phyloP scores from a whole-genome alignment of 345 rosid species.

The Syzygium jambos region DNA sequence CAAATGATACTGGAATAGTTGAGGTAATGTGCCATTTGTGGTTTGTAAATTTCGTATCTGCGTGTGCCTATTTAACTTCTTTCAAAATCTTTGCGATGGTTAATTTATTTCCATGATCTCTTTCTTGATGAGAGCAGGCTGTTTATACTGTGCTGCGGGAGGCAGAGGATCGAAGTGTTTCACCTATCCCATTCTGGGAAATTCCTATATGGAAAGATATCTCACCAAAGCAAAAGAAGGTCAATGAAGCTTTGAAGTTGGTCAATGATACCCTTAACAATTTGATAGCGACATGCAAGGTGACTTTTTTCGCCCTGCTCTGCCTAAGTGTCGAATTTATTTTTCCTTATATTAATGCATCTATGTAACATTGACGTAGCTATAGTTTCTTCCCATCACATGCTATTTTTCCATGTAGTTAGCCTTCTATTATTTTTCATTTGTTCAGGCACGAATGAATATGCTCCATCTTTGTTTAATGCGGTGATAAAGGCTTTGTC shows the following conservation, averaged over 20 bases:
- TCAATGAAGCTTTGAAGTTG: slow-evolving; percentile 62
- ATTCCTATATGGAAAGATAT: slow-evolving; percentile 92
- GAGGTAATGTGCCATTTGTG: slow-evolving; percentile 36
- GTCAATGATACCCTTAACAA: slow-evolving; percentile 67
- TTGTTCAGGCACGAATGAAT: neutral
- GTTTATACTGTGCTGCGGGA: slow-evolving; percentile 86
- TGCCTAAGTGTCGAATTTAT: neutral
- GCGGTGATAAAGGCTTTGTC: neutral
- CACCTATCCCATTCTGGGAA: slow-evolving; percentile 92
- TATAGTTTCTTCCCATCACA: neutral
- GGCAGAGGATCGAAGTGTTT: slow-evolving; percentile 93
- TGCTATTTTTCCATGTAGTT: neutral
- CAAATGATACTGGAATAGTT: slow-evolving; percentile 90
- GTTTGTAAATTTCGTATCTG: neutral
- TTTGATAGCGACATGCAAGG: slow-evolving; percentile 87
- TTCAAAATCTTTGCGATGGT: neutral
- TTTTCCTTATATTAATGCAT: neutral
- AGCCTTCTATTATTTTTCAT: neutral
- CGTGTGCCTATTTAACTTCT: neutral
- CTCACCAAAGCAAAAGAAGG: slow-evolving; percentile 81
- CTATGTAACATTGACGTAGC: neutral
- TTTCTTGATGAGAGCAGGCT: slow-evolving; percentile 39
- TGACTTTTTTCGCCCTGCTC: slow-evolving; percentile 7
- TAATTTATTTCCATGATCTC: neutral
- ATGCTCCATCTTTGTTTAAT: neutral